Evolutionary conservation across 169 alveolate genomes (phyloP).

Genomic region (Cryptosporidium felis): DNA sequence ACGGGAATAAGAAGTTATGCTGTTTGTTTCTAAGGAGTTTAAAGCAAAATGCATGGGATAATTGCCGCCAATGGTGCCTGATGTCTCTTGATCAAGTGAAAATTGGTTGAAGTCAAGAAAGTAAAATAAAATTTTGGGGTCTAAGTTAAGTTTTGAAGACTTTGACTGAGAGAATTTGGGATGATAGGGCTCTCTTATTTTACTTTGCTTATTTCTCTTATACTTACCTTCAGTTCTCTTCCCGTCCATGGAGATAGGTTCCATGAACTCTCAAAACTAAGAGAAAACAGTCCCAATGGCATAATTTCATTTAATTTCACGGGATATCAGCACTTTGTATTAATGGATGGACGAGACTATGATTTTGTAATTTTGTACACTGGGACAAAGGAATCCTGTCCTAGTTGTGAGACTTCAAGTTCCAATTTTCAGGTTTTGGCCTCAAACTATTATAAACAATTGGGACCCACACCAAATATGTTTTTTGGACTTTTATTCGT

Average conservation of each 20-base stretch:
- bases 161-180: not conserved
- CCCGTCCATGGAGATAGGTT: constrained; percentile 4
- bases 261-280: constrained; percentile 17
- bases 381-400: constrained; percentile 55
- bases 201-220: not conserved
- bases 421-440: constrained; percentile 28
- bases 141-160: not conserved
- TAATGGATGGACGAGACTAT: constrained; percentile 35
- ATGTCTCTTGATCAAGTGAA: constrained; percentile 35
- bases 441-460: constrained; percentile 41
- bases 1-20: too few relatives aligned
- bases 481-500: constrained; percentile 50
- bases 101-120: not conserved
- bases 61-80: constrained; percentile 4
- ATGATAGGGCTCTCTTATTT: not conserved
- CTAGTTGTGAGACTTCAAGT: constrained; percentile 23
- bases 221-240: not conserved
- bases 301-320: constrained; percentile 33
- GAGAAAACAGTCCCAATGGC: constrained; percentile 11
- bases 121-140: not conserved
- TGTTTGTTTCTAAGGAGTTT: too few relatives aligned
- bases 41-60: constrained; percentile 8
- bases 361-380: constrained; percentile 54
- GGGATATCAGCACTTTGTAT: constrained; percentile 63
- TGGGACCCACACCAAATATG: not conserved